Evolutionary conservation across 2,329 filamentous ascomycete genomes (phyloP).

Genomic region (Ceratocystiopsis brevicomis): DNA sequence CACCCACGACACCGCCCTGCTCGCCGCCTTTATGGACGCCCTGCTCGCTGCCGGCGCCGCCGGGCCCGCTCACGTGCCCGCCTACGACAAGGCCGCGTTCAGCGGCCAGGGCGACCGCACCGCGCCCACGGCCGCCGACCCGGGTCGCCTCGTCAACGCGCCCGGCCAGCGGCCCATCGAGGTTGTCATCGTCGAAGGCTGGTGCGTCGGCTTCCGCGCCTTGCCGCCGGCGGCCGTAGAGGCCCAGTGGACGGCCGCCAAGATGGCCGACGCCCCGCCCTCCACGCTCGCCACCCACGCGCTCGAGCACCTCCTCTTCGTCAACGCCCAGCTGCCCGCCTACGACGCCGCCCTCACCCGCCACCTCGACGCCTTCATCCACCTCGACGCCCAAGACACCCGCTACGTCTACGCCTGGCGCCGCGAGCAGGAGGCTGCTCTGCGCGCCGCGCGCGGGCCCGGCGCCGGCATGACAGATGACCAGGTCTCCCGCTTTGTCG

Average conservation of each 20-base stretch:
- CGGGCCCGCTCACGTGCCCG: slow-evolving; percentile 39
- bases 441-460: slow-evolving; percentile 35
- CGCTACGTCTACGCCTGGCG: slow-evolving; percentile 73
- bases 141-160: slow-evolving; percentile 35
- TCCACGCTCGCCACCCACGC: slow-evolving; percentile 29
- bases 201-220: slow-evolving; percentile 71
- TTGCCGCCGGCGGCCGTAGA: slow-evolving; percentile 31
- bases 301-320: slow-evolving; percentile 28
- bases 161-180: slow-evolving; percentile 29
- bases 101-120: slow-evolving; percentile 58
- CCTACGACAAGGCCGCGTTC: slow-evolving; percentile 70
- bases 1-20: slow-evolving; percentile 58
- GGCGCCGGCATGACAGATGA: slow-evolving; percentile 69
- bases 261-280: background rate
- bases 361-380: slow-evolving; percentile 34
- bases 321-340: slow-evolving; percentile 27
- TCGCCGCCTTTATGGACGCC: slow-evolving; percentile 38
- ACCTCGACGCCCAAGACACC: slow-evolving; percentile 50
- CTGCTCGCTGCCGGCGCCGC: slow-evolving; percentile 38
- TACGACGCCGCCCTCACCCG: slow-evolving; percentile 30
- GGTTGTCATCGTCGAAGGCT: slow-evolving; percentile 72
- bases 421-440: slow-evolving; percentile 54
- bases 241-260: slow-evolving; percentile 20
- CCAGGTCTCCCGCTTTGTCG: slow-evolving; percentile 56
- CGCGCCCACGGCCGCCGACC: slow-evolving; percentile 34